phyloP scores from a whole-genome alignment of 805 yeast species.

The Maudiozyma barnettii region DNA sequence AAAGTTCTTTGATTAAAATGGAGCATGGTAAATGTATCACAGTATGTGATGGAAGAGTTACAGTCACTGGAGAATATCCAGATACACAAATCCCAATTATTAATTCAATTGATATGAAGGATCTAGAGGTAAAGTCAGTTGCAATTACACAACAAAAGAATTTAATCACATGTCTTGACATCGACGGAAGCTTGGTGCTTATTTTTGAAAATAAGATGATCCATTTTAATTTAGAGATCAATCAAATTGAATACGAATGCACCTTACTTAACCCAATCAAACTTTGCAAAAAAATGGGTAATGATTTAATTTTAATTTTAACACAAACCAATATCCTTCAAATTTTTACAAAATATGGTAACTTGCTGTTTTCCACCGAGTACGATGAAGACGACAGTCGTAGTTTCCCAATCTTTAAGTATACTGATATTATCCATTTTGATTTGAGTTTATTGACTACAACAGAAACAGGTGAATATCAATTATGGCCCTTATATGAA shows the following conservation, averaged over 20 bases:
- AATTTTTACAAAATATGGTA: conserved; percentile 22
- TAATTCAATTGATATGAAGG: conserved; percentile 12
- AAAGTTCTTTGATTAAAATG: conserved; percentile 18
- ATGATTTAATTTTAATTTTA: conserved; percentile 15
- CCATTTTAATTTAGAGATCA: conserved; percentile 13
- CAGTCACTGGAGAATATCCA: conserved; percentile 13
- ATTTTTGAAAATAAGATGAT: conserved; percentile 11
- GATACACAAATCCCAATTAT: background rate
- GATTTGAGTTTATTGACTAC: conserved; percentile 13
- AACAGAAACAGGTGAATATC: conserved; percentile 17
- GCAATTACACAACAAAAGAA: conserved; percentile 5
- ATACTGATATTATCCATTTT: conserved; percentile 13
- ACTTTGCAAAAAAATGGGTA: conserved; percentile 14
- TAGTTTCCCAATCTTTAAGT: conserved; percentile 6
- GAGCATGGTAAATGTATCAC: conserved; percentile 13
- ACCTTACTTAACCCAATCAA: conserved; percentile 10
- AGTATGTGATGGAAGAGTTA: conserved; percentile 11
- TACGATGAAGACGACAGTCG: conserved; percentile 10
- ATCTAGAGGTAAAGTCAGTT: conserved; percentile 7
- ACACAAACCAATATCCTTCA: conserved; percentile 16
- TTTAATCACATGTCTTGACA: conserved; percentile 8
- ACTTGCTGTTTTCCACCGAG: conserved; percentile 19
- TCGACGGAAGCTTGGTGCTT: conserved; percentile 11
- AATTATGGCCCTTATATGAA: conserved; percentile 24
- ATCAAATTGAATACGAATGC: conserved; percentile 9